Evolutionary conservation across 2,329 filamentous ascomycete genomes (phyloP).

Genomic region (Talaromyces sp.): DNA sequence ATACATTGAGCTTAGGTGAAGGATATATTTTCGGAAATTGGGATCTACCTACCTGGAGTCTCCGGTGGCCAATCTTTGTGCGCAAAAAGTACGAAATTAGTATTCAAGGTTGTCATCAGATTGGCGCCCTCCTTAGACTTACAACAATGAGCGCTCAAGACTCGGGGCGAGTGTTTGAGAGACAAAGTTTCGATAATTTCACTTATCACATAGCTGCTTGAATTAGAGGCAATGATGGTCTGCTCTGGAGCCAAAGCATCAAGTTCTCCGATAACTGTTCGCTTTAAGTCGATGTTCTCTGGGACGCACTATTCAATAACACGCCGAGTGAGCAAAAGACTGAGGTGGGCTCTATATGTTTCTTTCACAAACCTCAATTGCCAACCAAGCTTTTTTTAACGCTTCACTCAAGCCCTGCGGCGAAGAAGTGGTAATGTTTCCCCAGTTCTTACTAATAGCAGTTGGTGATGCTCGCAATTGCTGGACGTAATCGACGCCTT

Average conservation of each 20-base stretch:
- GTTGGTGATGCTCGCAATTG: slow-evolving; percentile 23
- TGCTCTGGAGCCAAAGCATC: slow-evolving; percentile 36
- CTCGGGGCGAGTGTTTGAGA: slow-evolving; percentile 33
- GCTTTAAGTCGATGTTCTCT: slow-evolving; percentile 44
- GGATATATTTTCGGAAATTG: background rate
- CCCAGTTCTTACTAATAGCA: slow-evolving; percentile 22
- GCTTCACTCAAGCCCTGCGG: slow-evolving; percentile 23
- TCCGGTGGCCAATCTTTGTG: slow-evolving; percentile 40
- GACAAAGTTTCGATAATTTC: slow-evolving; percentile 42
- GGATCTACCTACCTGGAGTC: slow-evolving; percentile 27
- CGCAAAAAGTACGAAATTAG: background rate
- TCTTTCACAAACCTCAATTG: slow-evolving; percentile 32
- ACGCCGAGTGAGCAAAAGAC: background rate
- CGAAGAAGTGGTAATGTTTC: slow-evolving; percentile 23
- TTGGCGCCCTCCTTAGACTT: slow-evolving; percentile 21
- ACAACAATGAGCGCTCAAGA: slow-evolving; percentile 48
- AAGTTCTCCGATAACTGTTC: slow-evolving; percentile 38
- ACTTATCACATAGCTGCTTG: slow-evolving; percentile 46
- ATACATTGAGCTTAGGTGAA: background rate
- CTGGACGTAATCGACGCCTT: slow-evolving; percentile 29
- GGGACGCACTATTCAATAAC: slow-evolving; percentile 41
- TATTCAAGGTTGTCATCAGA: background rate
- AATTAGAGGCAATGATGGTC: slow-evolving; percentile 48
- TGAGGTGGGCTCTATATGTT: background rate
- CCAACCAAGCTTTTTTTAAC: slow-evolving; percentile 33